Evolutionary conservation across 306 rosid species (phyloP).

Genomic region (Prosopis cineraria): DNA sequence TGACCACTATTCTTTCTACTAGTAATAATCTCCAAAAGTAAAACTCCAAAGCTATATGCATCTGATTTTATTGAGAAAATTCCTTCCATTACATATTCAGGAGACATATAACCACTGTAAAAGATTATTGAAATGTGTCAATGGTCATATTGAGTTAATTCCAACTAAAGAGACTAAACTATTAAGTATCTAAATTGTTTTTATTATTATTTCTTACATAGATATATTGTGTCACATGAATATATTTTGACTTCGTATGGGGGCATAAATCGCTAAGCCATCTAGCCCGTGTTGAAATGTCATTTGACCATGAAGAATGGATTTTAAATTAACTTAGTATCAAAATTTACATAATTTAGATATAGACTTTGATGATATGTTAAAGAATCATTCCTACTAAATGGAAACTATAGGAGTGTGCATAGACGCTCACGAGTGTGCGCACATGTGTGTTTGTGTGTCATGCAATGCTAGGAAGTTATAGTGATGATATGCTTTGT

Average conservation of each 20-base stretch:
- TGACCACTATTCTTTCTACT: slow-evolving; percentile 57
- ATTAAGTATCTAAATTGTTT: too few species aligned
- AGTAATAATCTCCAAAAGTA: slow-evolving; percentile 41
- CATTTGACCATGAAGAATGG: too few species aligned
- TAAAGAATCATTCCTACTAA: too few species aligned
- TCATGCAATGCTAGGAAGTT: background rate
- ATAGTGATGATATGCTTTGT: too few species aligned
- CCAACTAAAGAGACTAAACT: too few species aligned
- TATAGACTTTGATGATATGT: background rate
- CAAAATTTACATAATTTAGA: background rate
- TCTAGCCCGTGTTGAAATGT: too few species aligned
- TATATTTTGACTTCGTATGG: too few species aligned
- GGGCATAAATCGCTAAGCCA: too few species aligned
- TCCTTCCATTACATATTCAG: background rate
- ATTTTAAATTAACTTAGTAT: background rate
- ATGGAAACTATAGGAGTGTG: background rate
- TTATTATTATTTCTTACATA: too few species aligned
- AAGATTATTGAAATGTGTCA: slow-evolving; percentile 51
- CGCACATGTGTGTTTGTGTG: background rate
- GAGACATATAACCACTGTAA: background rate
- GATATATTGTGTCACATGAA: too few species aligned
- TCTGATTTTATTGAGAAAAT: background rate
- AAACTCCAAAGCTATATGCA: slow-evolving; percentile 50
- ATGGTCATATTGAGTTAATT: too few species aligned
- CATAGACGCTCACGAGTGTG: background rate